phyloP scores from a whole-genome alignment of 805 yeast genomes.

The Suhomyces faveliae region DNA sequence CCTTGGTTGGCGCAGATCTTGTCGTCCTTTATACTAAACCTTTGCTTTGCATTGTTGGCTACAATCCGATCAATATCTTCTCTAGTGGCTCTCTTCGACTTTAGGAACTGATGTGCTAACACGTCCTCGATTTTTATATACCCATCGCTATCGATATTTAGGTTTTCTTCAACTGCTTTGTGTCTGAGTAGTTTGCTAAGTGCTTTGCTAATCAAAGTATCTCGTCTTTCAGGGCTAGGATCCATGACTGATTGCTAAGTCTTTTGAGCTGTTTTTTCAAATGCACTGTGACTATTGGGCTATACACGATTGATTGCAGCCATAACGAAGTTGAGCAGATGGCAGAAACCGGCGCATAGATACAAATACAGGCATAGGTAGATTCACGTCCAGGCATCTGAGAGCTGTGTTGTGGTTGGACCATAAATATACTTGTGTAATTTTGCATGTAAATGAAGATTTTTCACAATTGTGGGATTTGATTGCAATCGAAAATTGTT shows the following conservation, averaged over 20 bases:
- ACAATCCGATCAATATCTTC: conserved; percentile 65
- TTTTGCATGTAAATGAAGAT: too few relatives aligned
- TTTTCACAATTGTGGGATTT: too few relatives aligned
- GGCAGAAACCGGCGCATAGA: too few relatives aligned
- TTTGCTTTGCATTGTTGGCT: conserved; percentile 60
- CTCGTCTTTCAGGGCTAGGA: conserved; percentile 31
- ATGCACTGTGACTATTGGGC: background rate
- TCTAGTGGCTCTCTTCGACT: conserved; percentile 50
- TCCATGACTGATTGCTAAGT: conserved; percentile 4
- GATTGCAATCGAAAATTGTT: too few relatives aligned
- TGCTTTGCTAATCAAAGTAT: conserved; percentile 63
- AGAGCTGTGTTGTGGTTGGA: too few relatives aligned
- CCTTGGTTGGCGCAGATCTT: conserved; percentile 90
- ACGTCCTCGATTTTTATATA: conserved; percentile 56
- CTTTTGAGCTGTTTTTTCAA: background rate
- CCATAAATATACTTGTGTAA: too few relatives aligned
- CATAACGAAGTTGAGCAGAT: background rate
- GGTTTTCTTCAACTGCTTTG: conserved; percentile 67
- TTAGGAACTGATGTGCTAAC: conserved; percentile 56
- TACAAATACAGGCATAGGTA: too few relatives aligned
- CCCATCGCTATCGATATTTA: conserved; percentile 67
- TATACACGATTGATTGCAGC: background rate
- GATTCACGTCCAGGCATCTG: too few relatives aligned
- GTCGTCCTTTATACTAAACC: conserved; percentile 54
- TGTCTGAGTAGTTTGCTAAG: conserved; percentile 82